Percentiles rank a stretch among this genome's conserved stretches.
Evolutionary conservation across 2,329 filamentous ascomycete genomes (phyloP).

Genomic region (Nemania sp.): DNA sequence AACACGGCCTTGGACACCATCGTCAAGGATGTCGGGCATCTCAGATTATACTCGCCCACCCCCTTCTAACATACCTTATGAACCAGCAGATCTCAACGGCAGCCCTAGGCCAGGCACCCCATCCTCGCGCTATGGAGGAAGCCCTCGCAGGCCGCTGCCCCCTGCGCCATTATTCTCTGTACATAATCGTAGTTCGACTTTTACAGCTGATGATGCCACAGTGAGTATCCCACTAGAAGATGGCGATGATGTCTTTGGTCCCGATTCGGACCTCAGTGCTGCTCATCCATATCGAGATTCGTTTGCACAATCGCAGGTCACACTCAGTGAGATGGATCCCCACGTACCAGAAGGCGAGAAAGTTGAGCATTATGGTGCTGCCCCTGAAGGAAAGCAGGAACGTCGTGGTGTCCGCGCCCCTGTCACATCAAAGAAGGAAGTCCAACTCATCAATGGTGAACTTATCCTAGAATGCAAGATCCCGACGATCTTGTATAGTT

Average conservation of each 20-base stretch:
- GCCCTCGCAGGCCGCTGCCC: conserved; percentile 86
- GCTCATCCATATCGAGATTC: conserved; percentile 69
- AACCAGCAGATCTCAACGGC: conserved; percentile 89
- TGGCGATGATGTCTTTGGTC: conserved; percentile 81
- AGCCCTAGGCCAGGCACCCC: conserved; percentile 91
- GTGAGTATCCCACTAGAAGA: conserved; percentile 76
- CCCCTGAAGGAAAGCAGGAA: conserved; percentile 86
- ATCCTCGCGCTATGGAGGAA: conserved; percentile 88
- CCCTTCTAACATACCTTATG: conserved; percentile 78
- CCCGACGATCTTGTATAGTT: conserved; percentile 97
- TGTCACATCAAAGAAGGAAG: conserved; percentile 92
- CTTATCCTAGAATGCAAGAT: conserved; percentile 99
- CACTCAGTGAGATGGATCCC: conserved; percentile 62
- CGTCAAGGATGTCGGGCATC: conserved; percentile 57
- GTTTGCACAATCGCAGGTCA: conserved; percentile 67
- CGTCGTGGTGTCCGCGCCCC: conserved; percentile 87
- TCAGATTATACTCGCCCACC: conserved; percentile 78
- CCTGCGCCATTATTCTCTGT: conserved; percentile 86
- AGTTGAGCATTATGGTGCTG: conserved; percentile 85
- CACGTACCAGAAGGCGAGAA: conserved; percentile 63
- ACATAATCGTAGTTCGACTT: conserved; percentile 61
- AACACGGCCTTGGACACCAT: conserved; percentile 70
- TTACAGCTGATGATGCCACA: conserved; percentile 75
- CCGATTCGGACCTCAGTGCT: conserved; percentile 66
- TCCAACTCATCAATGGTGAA: conserved; percentile 96